Base-by-base conservation (phyloP, 441 rosid genomes). In the Populus hybrid region DNA sequence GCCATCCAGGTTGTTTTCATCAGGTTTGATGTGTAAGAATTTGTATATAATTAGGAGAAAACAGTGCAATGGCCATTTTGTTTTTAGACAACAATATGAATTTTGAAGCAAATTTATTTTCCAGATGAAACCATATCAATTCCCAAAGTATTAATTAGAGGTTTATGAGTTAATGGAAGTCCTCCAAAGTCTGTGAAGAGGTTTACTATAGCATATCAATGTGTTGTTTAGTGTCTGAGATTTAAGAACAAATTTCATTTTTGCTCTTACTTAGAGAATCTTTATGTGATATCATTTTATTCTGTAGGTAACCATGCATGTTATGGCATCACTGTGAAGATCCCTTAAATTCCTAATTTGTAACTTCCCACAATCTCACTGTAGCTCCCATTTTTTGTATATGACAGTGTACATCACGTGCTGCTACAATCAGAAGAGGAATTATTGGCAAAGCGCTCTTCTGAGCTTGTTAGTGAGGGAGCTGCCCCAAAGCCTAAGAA, bases 391-490 rank as follows among this genome's bases (percentile, higher is more conserved):
- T 77, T 72, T 76, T 63, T 74, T 74, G 34, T 84, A 71, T 40
- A 50, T 73, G 59, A 70, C 77, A 97, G 99, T 74, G 88, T 97
- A 81, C 91, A 89, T 85, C 88, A 88, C 74, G 89, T 93, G 81
- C 90, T 97, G 75, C 83, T 97, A 84, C 98, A 93, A 85, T 94
- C 99, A 3, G 99, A 97, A 86, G 99, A 97, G 86, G 99, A 97
- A 84, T 83, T 96, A 68, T 69, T 97, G 82, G 91, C 57, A 35
- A 92, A 90, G 82, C 95, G 84, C 83, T 86, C 95, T 75, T 87
- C 95, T 74, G 92, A 93, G 77, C 86, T 88, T 80, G 82, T 83
- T 63, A 84, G 76, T 72, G 96, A 97, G 74, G 90, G 90, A 50
- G 84, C 88, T 82, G 92, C 93, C 73, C 83, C 97, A 35, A 94